A percentile compares a stretch with the other conserved stretches of the same genome.
Conservation (phyloP, 108 stramenopile genomes). For the Skeletonema costatum region DNA sequence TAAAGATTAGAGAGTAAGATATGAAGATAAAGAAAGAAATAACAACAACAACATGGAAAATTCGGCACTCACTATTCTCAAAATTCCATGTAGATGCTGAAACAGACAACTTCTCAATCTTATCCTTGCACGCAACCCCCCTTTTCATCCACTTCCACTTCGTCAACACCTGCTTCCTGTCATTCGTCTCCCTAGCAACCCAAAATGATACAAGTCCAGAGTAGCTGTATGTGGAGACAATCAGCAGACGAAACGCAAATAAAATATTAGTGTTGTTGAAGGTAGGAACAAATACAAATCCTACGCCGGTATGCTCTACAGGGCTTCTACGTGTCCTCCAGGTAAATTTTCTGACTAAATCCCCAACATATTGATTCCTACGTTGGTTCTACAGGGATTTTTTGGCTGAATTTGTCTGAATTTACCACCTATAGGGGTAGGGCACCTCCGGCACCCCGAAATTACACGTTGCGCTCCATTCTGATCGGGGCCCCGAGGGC, state of each 20-base stretch:
- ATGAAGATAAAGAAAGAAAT: not conserved
- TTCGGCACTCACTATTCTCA: not conserved
- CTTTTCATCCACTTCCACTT: not conserved
- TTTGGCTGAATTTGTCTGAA: too few species aligned
- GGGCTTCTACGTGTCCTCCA: too few species aligned
- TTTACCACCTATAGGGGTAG: too few species aligned
- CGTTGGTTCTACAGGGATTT: too few species aligned
- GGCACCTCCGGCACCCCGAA: too few species aligned
- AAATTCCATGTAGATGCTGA: not conserved
- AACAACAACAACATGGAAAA: too few species aligned
- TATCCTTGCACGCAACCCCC: not conserved
- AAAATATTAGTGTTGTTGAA: not conserved
- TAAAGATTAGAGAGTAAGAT: not conserved
- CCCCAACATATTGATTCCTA: too few species aligned
- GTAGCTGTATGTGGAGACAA: not conserved
- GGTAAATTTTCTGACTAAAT: too few species aligned
- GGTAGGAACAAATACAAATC: too few species aligned
- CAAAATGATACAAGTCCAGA: not conserved
- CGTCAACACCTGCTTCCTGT: not conserved
- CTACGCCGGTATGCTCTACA: too few species aligned
- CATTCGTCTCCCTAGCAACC: not conserved
- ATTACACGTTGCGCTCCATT: too few species aligned
- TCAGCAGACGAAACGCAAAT: not conserved
- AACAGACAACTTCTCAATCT: not conserved
- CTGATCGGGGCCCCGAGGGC: too few species aligned